A percentile compares a stretch with the other conserved stretches of the same genome.
phyloP scores from a whole-genome alignment of 164 flowering plant species.

The Vitis rotundifolia region DNA sequence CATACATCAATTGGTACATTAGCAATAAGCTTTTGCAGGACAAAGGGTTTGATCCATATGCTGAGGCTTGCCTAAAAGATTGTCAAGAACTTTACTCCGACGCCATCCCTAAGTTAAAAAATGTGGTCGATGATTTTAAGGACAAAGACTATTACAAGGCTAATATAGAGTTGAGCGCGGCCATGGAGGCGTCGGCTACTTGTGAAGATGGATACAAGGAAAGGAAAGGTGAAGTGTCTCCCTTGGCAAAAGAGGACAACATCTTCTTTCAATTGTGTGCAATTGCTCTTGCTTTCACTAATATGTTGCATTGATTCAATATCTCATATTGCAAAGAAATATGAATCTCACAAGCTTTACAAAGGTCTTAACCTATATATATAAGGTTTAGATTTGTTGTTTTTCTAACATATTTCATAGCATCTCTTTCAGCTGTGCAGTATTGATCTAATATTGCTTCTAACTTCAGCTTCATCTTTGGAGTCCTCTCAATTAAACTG shows the following conservation, averaged over 20 bases:
- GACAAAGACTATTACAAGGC: constrained; percentile 9
- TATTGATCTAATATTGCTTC: no score
- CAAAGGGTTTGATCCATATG: neutral
- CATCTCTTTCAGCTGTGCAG: no score
- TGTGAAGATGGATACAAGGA: constrained; percentile 48
- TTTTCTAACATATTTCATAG: no score
- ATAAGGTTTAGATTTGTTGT: no score
- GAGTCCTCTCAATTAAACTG: no score
- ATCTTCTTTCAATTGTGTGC: constrained; percentile 23
- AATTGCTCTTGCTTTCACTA: constrained; percentile 23
- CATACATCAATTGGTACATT: constrained; percentile 9
- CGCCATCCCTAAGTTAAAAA: constrained; percentile 9
- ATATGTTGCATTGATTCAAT: constrained; percentile 9
- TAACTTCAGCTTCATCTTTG: no score
- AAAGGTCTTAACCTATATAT: no score
- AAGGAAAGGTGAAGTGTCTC: constrained; percentile 22
- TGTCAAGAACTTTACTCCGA: constrained; percentile 34
- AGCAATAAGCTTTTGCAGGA: constrained; percentile 16
- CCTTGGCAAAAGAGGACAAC: constrained; percentile 24
- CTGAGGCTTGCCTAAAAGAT: constrained; percentile 17
- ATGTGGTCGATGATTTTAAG: constrained; percentile 1
- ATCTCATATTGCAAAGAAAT: neutral
- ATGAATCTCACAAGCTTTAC: no score
- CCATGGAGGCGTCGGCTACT: constrained; percentile 30
- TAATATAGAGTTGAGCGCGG: constrained; percentile 24